Base-by-base conservation (phyloP, 2,329 filamentous ascomycete genomes). In the Colletotrichum sp. region DNA sequence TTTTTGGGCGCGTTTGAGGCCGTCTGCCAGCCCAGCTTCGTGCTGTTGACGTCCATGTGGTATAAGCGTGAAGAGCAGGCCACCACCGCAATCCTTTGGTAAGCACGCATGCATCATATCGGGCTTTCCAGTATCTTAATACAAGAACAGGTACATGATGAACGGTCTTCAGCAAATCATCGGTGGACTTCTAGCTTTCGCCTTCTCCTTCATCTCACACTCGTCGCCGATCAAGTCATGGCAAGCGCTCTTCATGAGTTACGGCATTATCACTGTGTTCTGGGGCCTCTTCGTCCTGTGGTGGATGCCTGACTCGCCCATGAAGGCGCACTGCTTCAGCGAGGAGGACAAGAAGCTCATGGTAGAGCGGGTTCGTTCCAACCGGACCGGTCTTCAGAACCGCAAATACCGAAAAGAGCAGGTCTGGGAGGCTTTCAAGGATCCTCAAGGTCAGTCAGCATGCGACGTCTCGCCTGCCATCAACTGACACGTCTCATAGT, bases 281-380 rank as follows among this genome's bases (percentile, higher is more conserved):
- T 85, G 81, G 81, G 84, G 83, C 18, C 66, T 82, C 26, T 81
- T 86, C 16, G 82, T 87, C 66, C 82, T 82, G 12, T 82, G 82
- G 77, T 85, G 82, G 78, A 83, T 92, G 24, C 89, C 89, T 0
- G 88, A 91, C 78, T 87, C 85, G 57, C 89, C 90, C 0, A 85
- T 87, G 67, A 89, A 87, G 69, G 89, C 89, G 5, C 86, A 85
- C 30, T 91, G 90, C 76, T 82, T 89, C 36, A 84, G 80, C n/a
- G 82, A 85, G 13, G 83, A 85, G 24, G 82, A 88, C 44, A 86
- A 86, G 57, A 79, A 80, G 12, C 79, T 86, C 39, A 80, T 84
- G 71, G 80, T 86, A 10, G 82, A 85, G 76, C 82, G 85, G 8
- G 79, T 87, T 4, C 80, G 85, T 30, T 80, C 79, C 13, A 86